phyloP scores from a whole-genome alignment of 768 basidiomycete species.

The Russula abietina region DNA sequence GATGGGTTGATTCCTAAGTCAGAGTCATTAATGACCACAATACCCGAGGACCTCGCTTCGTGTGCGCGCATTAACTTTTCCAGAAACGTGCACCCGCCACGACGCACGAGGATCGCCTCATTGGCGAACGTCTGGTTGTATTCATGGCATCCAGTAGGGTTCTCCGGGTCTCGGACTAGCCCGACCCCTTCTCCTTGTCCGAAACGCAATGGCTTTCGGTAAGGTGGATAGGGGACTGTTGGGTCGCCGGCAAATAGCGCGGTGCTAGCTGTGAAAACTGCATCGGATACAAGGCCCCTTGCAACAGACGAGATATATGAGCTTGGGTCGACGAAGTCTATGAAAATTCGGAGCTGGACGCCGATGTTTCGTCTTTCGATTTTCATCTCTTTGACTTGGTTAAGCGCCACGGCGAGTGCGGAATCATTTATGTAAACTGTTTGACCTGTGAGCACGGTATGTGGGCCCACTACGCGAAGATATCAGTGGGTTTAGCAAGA shows the following conservation, averaged over 20 bases:
- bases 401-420: constrained; percentile 36
- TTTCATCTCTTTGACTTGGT: constrained; percentile 25
- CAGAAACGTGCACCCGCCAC: constrained; percentile 86
- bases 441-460: constrained; percentile 74
- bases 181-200: constrained; percentile 47
- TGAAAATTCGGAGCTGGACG: constrained; percentile 54
- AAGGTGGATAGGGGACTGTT: constrained; percentile 28
- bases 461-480: constrained; percentile 61
- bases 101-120: constrained; percentile 54
- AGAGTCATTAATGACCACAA: constrained; percentile 67
- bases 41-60: constrained; percentile 66
- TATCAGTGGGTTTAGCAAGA: background rate
- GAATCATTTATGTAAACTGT: constrained; percentile 75
- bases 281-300: constrained; percentile 39
- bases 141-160: constrained; percentile 54
- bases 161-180: constrained; percentile 46
- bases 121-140: constrained; percentile 45
- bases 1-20: constrained; percentile 61
- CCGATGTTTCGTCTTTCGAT: constrained; percentile 36
- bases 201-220: constrained; percentile 38
- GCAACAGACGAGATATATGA: constrained; percentile 37
- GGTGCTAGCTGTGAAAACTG: constrained; percentile 53
- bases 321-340: constrained; percentile 46
- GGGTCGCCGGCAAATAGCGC: constrained; percentile 69
- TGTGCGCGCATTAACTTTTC: constrained; percentile 72